Evolutionary conservation across 2,329 filamentous ascomycete species (phyloP), one percentile per base, ranked within the genome.

Genomic region (Xenoacremonium recifei): DNA sequence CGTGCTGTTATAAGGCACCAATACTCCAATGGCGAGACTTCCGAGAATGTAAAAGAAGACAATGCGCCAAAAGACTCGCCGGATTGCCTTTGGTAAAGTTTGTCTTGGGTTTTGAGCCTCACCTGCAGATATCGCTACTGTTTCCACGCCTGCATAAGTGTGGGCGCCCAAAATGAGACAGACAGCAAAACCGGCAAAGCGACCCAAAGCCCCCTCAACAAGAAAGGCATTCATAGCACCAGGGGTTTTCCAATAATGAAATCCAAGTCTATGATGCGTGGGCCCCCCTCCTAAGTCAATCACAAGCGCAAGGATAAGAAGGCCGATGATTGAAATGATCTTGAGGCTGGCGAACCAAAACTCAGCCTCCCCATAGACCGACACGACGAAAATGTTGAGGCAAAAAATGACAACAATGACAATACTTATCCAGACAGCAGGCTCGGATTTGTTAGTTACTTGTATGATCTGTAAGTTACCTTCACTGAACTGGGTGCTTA

Each of bases 331-430:
- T 4, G 70, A 72, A 5, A 65, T 64, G 29, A 77, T 61, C 50
- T 78, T 77, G 50, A 76, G 59, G 13, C 69, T 67, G 19, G 69
- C 69, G 45, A 75, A 72, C 27, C 59, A 59, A 50, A 77, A 75
- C 47, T 79, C 76, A 36, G 74, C 67, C 47, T 79, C 76, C n/a
- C 75, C 75, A 48, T 75, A 79, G 16, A 72, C 63, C 20, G 70
- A 59, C 23, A 69, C 66, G 6, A 63, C 64, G n/a, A 69, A 52
- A 38, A 59, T 65, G 44, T 70, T 69, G 21, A 66, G 45, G 6
- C 61, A 20, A 16, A 68, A 54, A 58, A 68, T 66, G 17, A 61
- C 49, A 30, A 58, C 48, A 31, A 67, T 57, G 51, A 69, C 67
- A 30, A 67, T 46, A n/a, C n/a, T n/a, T n/a, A n/a, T n/a, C n/a